Evolutionary conservation across 2,329 filamentous ascomycete species (phyloP).

Genomic region (Fusarium piperis): DNA sequence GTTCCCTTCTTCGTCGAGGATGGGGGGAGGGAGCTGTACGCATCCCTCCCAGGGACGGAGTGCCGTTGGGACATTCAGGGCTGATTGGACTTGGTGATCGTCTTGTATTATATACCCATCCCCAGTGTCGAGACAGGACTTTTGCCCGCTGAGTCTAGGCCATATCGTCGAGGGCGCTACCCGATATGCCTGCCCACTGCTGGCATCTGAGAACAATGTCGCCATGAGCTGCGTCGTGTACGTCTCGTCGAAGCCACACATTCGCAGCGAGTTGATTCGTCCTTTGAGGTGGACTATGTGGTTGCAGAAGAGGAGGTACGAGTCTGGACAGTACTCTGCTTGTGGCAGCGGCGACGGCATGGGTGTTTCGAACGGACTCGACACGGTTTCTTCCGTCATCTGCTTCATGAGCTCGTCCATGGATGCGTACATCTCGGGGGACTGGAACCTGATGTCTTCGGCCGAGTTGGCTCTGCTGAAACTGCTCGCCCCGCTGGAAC

Average conservation of each 20-base stretch:
- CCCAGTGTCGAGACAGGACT: conserved; percentile 40
- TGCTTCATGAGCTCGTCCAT: background rate
- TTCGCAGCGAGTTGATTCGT: conserved; percentile 45
- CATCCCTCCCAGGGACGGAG: conserved; percentile 33
- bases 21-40: conserved; percentile 41
- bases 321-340: conserved; percentile 45
- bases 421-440: background rate
- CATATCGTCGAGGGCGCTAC: conserved; percentile 47
- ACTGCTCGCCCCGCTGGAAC: background rate
- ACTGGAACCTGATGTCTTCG: background rate
- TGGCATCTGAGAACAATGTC: conserved; percentile 38
- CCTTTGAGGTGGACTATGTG: conserved; percentile 44
- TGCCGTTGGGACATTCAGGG: background rate
- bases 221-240: conserved; percentile 44
- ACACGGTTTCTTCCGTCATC: background rate
- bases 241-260: conserved; percentile 49
- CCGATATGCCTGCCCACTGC: conserved; percentile 36
- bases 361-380: background rate
- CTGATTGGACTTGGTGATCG: conserved; percentile 23
- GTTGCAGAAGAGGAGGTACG: conserved; percentile 45
- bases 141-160: conserved; percentile 44
- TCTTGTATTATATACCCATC: conserved; percentile 35
- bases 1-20: conserved; percentile 20
- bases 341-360: background rate
- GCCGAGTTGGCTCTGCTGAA: background rate